These are phyloP conservation scores for Coprinellus micaceus DNA, from an alignment of 768 basidiomycete genomes.

Conservation along the genomic window DNA sequence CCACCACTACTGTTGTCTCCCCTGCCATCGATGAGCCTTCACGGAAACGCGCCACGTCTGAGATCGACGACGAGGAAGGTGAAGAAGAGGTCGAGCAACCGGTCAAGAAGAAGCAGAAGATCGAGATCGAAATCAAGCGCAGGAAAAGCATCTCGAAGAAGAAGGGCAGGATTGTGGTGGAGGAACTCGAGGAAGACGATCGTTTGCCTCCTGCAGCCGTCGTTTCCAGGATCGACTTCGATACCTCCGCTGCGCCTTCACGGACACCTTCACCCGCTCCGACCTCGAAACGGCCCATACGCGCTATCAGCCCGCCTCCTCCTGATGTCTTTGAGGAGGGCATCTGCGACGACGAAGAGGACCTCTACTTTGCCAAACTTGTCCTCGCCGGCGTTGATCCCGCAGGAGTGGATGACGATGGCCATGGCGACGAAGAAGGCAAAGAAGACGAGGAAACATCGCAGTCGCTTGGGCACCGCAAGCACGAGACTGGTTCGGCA, in stretches of 20 bases:
- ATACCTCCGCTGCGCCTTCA: conserved; percentile 48
- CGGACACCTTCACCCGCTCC: conserved; percentile 45
- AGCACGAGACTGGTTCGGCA: conserved; percentile 81
- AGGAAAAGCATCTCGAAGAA: conserved; percentile 36
- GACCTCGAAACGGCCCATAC: conserved; percentile 26
- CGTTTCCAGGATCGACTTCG: conserved; percentile 45
- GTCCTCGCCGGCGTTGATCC: conserved; percentile 43
- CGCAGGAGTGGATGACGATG: background rate
- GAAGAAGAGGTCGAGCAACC: conserved; percentile 28
- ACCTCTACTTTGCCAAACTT: conserved; percentile 73
- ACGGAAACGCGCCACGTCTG: conserved; percentile 45
- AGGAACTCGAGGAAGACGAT: conserved; percentile 30
- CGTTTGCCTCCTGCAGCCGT: conserved; percentile 43
- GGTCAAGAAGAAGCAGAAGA: conserved; percentile 42
- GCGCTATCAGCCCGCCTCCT: conserved; percentile 38
- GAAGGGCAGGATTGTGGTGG: conserved; percentile 10
- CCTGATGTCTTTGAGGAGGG: conserved; percentile 53
- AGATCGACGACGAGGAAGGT: conserved; percentile 32
- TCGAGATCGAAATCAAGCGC: conserved; percentile 24
- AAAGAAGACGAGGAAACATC: conserved; percentile 16
- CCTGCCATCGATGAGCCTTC: conserved; percentile 16
- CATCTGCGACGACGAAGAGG: conserved; percentile 84
- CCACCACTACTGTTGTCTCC: background rate
- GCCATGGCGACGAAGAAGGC: conserved; percentile 16
- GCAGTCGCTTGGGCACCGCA: conserved; percentile 56